Evolutionary conservation across 1,139 yeast species (phyloP).

Genomic region (Maudiozyma humilis): DNA sequence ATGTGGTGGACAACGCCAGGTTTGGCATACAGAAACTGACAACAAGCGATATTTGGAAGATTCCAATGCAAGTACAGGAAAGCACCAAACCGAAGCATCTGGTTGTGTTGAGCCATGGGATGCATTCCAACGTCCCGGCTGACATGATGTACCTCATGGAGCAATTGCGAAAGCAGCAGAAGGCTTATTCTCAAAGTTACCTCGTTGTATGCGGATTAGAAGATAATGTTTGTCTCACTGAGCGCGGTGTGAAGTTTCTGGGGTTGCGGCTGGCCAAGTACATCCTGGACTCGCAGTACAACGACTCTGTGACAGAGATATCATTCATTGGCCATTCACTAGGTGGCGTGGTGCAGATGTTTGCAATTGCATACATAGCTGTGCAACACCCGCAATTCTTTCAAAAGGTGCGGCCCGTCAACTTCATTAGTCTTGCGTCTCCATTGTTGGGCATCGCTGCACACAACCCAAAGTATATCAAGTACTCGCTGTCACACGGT

Average conservation of each 20-base stretch:
- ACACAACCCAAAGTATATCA: conserved; percentile 84
- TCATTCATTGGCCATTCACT: conserved; percentile 89
- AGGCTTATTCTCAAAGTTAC: conserved; percentile 41
- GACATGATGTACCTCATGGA: conserved; percentile 87
- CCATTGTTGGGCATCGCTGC: conserved; percentile 79
- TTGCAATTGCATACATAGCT: conserved; percentile 77
- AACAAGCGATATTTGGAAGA: conserved; percentile 69
- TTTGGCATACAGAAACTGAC: conserved; percentile 46
- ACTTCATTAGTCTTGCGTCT: conserved; percentile 77
- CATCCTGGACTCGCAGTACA: conserved; percentile 50
- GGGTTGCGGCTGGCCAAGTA: conserved; percentile 79
- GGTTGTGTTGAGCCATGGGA: conserved; percentile 65
- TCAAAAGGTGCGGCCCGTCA: conserved; percentile 56
- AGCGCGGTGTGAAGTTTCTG: conserved; percentile 77
- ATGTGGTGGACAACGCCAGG: conserved; percentile 12
- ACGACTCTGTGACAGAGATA: conserved; percentile 45
- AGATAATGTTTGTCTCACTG: conserved; percentile 84
- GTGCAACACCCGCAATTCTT: conserved; percentile 69
- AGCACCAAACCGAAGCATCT: conserved; percentile 17
- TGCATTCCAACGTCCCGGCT: conserved; percentile 81
- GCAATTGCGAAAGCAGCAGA: conserved; percentile 48
- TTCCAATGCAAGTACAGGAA: conserved; percentile 39
- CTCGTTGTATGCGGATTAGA: conserved; percentile 73
- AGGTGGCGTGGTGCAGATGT: conserved; percentile 86
- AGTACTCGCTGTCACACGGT: conserved; percentile 78